Conservation (phyloP, 176 grass and related monocot genomes). For the Carex littledalei region DNA sequence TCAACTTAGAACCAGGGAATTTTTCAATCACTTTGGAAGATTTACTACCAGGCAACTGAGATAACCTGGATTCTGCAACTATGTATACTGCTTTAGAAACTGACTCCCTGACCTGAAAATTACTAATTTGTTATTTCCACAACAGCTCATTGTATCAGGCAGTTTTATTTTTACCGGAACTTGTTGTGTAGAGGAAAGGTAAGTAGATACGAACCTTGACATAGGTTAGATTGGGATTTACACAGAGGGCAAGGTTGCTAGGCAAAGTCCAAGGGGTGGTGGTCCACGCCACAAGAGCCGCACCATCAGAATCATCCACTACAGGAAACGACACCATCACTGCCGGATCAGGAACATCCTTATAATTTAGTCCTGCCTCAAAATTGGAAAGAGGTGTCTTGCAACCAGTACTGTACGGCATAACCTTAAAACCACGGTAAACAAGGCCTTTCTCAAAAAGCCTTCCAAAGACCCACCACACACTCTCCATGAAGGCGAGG, state of each 20-base stretch:
- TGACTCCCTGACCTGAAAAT: constrained; percentile 64
- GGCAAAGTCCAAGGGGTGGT: constrained; percentile 98
- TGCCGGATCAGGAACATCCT: constrained; percentile 82
- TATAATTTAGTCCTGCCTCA: constrained; percentile 81
- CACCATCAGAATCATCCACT: constrained; percentile 51
- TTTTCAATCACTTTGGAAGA: constrained; percentile 68
- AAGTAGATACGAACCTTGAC: constrained; percentile 50
- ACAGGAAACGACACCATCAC: constrained; percentile 83
- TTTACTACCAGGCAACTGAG: constrained; percentile 71
- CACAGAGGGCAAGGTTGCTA: constrained; percentile 91
- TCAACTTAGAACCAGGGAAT: constrained; percentile 56
- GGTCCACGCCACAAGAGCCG: constrained; percentile 84
- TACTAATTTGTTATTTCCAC: constrained; percentile 24
- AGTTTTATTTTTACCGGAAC: no score
- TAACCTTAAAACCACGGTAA: constrained; percentile 93
- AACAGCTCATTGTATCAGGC: neutral
- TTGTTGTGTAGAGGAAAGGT: neutral
- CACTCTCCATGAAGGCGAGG: constrained; percentile 69
- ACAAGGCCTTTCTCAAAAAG: constrained; percentile 80
- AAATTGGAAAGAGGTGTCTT: constrained; percentile 93
- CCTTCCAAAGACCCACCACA: constrained; percentile 89
- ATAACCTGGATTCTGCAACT: constrained; percentile 79
- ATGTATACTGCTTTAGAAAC: constrained; percentile 48
- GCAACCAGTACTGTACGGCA: constrained; percentile 98
- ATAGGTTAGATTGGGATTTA: constrained; percentile 77